Evolutionary conservation across 441 rosid species (phyloP).

Genomic region (Sinapis alba): DNA sequence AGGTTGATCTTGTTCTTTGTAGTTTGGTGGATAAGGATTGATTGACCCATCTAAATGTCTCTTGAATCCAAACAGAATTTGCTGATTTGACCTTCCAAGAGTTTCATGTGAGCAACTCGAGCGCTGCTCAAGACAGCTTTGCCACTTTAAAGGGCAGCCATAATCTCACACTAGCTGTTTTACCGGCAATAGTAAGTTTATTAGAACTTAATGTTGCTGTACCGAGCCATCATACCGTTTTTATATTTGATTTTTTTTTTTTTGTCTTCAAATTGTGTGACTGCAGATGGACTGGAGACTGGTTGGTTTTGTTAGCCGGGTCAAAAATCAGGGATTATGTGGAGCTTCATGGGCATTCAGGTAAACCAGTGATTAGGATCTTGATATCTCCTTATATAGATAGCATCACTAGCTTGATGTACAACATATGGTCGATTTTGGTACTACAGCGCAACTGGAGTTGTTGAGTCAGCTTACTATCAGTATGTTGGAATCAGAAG

Average conservation of each 20-base stretch:
- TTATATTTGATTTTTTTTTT: too few relatives aligned
- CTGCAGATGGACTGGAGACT: background rate
- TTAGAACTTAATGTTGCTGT: background rate
- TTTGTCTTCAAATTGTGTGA: background rate
- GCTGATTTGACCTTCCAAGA: constrained; percentile 94
- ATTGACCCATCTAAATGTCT: background rate
- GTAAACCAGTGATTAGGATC: background rate
- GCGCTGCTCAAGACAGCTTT: constrained; percentile 77
- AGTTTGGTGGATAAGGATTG: background rate
- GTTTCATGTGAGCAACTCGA: constrained; percentile 72
- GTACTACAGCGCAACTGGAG: background rate
- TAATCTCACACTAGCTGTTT: constrained; percentile 56
- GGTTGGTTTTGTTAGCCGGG: background rate
- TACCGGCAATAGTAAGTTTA: background rate
- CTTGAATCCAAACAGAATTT: constrained; percentile 52
- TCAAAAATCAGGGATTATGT: background rate
- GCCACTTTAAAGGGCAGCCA: constrained; percentile 84
- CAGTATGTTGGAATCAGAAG: background rate
- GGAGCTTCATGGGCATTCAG: background rate
- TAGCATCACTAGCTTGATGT: background rate
- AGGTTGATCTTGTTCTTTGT: background rate
- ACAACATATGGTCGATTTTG: background rate
- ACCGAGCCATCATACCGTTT: background rate
- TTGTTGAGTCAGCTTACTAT: background rate
- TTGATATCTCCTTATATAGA: too few relatives aligned